Evolutionary conservation across 257 asterid species (phyloP).

Genomic region (Plantago elongata): DNA sequence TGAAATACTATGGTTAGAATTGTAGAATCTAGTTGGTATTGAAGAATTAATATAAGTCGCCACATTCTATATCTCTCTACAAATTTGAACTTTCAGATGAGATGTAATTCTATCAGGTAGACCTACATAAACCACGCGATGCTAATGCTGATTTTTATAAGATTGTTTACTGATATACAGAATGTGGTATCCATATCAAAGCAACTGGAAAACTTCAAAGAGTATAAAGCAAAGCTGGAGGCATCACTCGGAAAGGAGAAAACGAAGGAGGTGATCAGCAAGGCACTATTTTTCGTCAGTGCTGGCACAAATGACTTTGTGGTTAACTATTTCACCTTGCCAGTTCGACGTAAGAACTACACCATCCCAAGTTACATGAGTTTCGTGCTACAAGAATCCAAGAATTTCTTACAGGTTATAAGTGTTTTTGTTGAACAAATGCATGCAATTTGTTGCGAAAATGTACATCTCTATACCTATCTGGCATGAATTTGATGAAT

Average conservation of each 20-base stretch:
- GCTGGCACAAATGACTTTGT: constrained; percentile 87
- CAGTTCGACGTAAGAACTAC: constrained; percentile 49
- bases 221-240: constrained; percentile 36
- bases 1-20: too few species aligned
- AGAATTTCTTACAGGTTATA: constrained; percentile 56
- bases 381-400: constrained; percentile 33
- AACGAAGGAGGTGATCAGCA: constrained; percentile 31
- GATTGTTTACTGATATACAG: constrained; percentile 26
- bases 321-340: constrained; percentile 47
- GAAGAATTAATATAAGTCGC: too few species aligned
- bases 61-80: too few species aligned
- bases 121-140: too few species aligned
- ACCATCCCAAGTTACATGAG: constrained; percentile 38
- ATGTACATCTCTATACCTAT: too few species aligned
- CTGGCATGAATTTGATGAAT: not conserved
- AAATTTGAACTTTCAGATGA: too few species aligned
- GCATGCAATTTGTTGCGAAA: not conserved
- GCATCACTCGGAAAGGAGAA: constrained; percentile 43
- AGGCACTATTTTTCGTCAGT: constrained; percentile 50
- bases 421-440: not conserved
- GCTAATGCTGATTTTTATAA: too few species aligned
- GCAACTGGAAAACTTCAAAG: constrained; percentile 51
- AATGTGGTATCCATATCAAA: constrained; percentile 44
- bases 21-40: too few species aligned
- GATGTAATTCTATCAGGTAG: too few species aligned